These are phyloP conservation scores for Dittrichia graveolens DNA, from an alignment of 129 eudicot species.

Conservation along the genomic window DNA sequence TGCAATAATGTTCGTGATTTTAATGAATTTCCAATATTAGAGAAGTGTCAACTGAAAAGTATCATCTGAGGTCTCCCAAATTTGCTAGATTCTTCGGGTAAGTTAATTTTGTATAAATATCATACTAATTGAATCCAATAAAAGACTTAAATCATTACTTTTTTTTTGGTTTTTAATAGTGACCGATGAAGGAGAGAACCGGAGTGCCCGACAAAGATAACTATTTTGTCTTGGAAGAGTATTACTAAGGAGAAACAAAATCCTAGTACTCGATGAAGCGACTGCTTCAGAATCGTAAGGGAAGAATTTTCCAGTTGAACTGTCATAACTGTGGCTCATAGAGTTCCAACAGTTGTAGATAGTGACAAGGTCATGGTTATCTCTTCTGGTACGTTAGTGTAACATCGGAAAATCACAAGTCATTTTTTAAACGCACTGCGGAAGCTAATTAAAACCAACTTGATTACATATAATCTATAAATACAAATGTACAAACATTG, in stretches of 20 bases:
- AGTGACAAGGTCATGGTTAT: slow-evolving; percentile 84
- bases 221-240: slow-evolving; percentile 77
- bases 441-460: too few relatives aligned
- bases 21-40: slow-evolving; percentile 50
- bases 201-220: slow-evolving; percentile 86
- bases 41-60: slow-evolving; percentile 79
- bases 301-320: slow-evolving; percentile 65
- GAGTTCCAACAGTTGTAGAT: slow-evolving; percentile 81
- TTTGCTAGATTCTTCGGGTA: slow-evolving; percentile 75
- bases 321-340: slow-evolving; percentile 73
- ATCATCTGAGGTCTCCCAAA: slow-evolving; percentile 65
- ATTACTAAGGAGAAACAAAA: slow-evolving; percentile 57
- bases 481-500: too few relatives aligned
- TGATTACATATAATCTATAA: too few relatives aligned
- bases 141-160: neutral
- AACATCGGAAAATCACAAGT: too few relatives aligned
- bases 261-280: slow-evolving; percentile 87
- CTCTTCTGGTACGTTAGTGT: slow-evolving; percentile 43
- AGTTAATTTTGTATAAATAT: slow-evolving; percentile 16
- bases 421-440: too few relatives aligned
- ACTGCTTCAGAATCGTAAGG: slow-evolving; percentile 81
- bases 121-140: neutral
- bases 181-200: slow-evolving; percentile 64
- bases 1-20: neutral
- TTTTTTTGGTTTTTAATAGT: slow-evolving; percentile 10